These are phyloP conservation scores for Tremellales sp. DNA, from an alignment of 1,284 basidiomycete genomes.

Conservation along the genomic window DNA sequence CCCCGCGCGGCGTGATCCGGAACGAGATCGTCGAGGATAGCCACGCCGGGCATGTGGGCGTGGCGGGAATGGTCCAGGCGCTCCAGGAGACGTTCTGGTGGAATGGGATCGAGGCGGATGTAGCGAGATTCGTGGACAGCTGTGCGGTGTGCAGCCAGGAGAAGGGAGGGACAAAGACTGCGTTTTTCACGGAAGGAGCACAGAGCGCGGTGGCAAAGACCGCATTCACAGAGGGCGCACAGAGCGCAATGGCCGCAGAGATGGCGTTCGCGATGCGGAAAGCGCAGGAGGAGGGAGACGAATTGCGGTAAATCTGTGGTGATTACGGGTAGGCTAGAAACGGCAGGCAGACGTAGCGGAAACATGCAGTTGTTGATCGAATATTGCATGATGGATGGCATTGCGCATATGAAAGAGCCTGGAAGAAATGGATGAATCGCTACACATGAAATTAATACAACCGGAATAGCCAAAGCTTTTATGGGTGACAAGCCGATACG, in stretches of 20 bases:
- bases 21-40: constrained; percentile 29
- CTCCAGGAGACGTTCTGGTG: constrained; percentile 35
- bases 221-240: constrained; percentile 20
- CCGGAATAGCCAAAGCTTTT: no score
- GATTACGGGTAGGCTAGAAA: no score
- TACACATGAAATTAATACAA: no score
- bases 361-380: no score
- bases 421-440: no score
- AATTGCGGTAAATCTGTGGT: not conserved
- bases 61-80: constrained; percentile 17
- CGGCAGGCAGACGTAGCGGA: no score
- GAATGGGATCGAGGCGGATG: constrained; percentile 26
- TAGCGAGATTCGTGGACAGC: constrained; percentile 10
- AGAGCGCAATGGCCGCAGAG: constrained; percentile 34
- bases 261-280: constrained; percentile 32
- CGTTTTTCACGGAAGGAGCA: constrained; percentile 3
- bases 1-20: constrained; percentile 29
- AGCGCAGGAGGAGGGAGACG: constrained; percentile 25
- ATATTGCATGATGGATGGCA: no score
- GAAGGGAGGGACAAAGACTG: constrained; percentile 3
- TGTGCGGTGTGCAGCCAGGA: constrained; percentile 18
- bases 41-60: constrained; percentile 23
- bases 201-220: constrained; percentile 3
- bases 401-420: no score
- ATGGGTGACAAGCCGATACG: no score